Base-by-base conservation (phyloP, 192 early-diverging fungal genomes). In the Podila epigama region DNA sequence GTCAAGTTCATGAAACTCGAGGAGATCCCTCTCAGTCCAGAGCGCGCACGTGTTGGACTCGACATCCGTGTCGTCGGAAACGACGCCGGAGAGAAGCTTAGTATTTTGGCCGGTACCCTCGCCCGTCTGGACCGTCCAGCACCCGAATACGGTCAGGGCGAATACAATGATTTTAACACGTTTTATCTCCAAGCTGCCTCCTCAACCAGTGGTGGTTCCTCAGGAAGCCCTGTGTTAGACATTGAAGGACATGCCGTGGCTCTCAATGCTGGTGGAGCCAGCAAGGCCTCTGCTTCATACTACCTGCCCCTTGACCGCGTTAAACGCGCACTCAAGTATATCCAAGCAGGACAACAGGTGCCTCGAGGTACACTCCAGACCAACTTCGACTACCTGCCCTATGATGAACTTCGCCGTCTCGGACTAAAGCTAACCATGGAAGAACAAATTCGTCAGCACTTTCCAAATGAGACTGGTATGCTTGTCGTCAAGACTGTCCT, bases 111-210 rank as follows among this genome's bases (percentile, higher is more conserved):
- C 5, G 92, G 92, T 28, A 90, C 89, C 0, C 65, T 94, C 7
- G 91, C 93, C 31, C 82, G 91, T 35, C 67, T 93, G 40, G 93
- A 94, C 66, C 79, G 93, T 63, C 75, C 77, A 77, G 88, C 88
- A 1, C 92, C 92, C 2, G 87, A 87, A 52, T 90, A 92, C 59
- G 90, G 91, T 35, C 67, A 82, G 22, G 82, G 87, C 20, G 88
- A 88, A 51, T 92, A 91, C 81, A 91, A 89, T 54, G 93, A 94
- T 53, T 87, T 92, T 67, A 94, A 93, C 70, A 93, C 92, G 2
- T 94, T 94, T 73, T 94, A 93, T 73, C 75, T 92, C 15, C 90
- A 92, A 78, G 89, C 92, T 1, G 88, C 91, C 1, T 89, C 93
- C 13, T 84, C 86, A 8, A 89, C 89, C 12, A 92, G 88, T 62